phyloP scores from a whole-genome alignment of 2,329 filamentous ascomycete genomes.

The Sclerotinia trifoliorum region DNA sequence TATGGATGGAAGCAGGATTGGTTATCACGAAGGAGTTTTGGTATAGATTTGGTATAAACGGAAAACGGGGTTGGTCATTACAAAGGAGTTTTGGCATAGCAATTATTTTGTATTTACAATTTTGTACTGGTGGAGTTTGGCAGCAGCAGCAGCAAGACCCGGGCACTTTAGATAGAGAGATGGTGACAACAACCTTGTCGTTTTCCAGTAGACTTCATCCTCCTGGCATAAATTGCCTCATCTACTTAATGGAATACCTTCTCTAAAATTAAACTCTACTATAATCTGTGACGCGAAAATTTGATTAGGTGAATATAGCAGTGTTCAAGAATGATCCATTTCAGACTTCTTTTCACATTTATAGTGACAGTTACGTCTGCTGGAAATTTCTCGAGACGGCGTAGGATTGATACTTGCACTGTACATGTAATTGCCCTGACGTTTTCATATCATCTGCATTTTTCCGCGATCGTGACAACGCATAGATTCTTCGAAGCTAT shows the following conservation, averaged over 20 bases:
- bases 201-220: conserved; percentile 2
- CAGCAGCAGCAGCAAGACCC: conserved; percentile 17
- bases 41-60: too few species aligned
- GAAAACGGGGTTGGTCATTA: neutral
- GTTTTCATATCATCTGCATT: neutral
- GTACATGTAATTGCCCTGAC: neutral
- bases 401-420: neutral
- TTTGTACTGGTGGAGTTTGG: neutral
- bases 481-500: neutral
- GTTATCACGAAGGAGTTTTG: neutral
- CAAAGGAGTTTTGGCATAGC: neutral
- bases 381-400: neutral
- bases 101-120: neutral
- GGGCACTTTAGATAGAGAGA: neutral
- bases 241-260: conserved; percentile 13
- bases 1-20: neutral
- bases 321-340: rapidly evolving
- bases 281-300: neutral
- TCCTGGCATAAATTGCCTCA: neutral
- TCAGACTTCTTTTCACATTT: too few species aligned
- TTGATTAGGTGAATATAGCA: neutral
- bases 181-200: neutral
- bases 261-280: neutral
- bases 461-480: neutral
- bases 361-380: neutral